Percentiles rank a stretch among this genome's conserved stretches.
Conservation (phyloP, 129 eudicot genomes). For the Silybum marianum region DNA sequence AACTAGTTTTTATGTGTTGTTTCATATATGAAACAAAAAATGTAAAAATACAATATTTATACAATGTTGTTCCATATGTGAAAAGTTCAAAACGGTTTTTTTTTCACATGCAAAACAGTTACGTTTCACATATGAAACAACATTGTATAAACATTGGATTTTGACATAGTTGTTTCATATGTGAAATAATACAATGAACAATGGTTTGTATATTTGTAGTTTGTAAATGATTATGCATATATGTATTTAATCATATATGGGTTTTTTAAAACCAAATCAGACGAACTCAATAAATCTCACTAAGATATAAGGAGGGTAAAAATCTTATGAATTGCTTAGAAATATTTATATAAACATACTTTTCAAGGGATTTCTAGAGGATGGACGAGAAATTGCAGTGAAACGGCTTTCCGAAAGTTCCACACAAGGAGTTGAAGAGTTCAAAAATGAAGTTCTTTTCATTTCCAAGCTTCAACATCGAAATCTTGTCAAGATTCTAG, state of each 20-base stretch:
- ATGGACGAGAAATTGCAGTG: conserved; percentile 41
- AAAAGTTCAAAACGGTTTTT: no score
- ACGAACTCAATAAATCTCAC: not conserved
- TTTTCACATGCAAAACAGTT: no score
- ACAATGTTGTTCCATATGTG: not conserved
- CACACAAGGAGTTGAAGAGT: conserved; percentile 45
- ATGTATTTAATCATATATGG: not conserved
- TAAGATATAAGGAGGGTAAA: not conserved
- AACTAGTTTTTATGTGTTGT: not conserved
- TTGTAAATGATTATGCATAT: not conserved
- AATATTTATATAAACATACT: not conserved
- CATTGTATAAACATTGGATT: not conserved
- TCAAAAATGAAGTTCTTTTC: conserved; percentile 42
- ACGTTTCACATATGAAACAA: not conserved
- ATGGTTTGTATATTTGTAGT: not conserved
- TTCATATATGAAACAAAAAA: not conserved
- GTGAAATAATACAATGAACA: not conserved
- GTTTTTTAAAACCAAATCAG: not conserved
- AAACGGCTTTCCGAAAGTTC: conserved; percentile 41
- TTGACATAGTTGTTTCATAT: not conserved
- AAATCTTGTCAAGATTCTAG: conserved; percentile 40
- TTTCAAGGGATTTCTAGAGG: conserved; percentile 10
- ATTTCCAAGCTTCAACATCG: conserved; percentile 46
- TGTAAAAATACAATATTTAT: not conserved
- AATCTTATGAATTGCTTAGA: not conserved